A percentile compares a stretch with the other conserved stretches of the same genome.
Evolutionary conservation across 1,284 basidiomycete species (phyloP).

Genomic region (Microstroma glucosiphilum): DNA sequence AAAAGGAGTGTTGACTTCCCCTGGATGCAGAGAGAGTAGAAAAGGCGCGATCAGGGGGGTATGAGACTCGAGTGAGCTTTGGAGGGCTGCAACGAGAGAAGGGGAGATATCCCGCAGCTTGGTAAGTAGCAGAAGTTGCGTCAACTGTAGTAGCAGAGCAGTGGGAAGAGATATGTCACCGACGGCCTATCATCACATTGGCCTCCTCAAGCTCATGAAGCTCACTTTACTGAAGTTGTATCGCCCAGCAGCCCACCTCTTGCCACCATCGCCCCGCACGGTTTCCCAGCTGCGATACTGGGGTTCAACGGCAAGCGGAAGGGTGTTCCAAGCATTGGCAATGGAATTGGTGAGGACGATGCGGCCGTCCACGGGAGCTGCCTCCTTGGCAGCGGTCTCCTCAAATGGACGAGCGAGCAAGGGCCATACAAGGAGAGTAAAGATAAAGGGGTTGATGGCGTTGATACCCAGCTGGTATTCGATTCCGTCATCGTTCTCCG

Average conservation of each 20-base stretch:
- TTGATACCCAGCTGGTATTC: slow-evolving; percentile 1
- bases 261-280: background rate
- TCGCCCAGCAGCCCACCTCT: background rate
- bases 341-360: background rate
- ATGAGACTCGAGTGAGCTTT: no score
- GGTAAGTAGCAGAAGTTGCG: background rate
- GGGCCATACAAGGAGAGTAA: background rate
- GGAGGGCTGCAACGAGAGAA: background rate
- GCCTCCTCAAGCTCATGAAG: background rate
- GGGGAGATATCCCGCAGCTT: background rate
- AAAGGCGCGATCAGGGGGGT: no score
- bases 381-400: background rate
- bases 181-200: background rate
- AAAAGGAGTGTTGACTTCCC: background rate
- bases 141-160: background rate
- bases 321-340: background rate
- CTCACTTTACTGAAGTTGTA: slow-evolving; percentile 1
- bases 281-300: background rate
- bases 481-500: slow-evolving; percentile 2
- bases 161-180: background rate
- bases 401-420: background rate
- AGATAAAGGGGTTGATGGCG: background rate
- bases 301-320: background rate
- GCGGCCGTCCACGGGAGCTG: background rate
- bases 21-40: background rate